phyloP scores from a whole-genome alignment of 73 alveolate genomes.

The Diophrys appendiculata region DNA sequence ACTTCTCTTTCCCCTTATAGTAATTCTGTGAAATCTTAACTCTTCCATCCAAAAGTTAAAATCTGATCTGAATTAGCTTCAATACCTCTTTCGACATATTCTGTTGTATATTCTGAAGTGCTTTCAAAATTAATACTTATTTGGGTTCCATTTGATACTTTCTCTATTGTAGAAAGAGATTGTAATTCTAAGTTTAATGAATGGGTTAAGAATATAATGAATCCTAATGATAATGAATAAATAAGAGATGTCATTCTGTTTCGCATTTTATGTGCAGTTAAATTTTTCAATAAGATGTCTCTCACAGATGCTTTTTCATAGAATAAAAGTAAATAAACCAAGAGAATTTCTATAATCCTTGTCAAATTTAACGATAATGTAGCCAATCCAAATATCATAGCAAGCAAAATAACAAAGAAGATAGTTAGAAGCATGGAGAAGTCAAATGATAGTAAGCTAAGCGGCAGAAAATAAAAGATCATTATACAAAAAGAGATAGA shows the following conservation, averaged over 20 bases:
- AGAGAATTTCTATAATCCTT: slow-evolving; percentile 39
- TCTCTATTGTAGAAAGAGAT: too few relatives aligned
- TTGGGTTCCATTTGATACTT: too few relatives aligned
- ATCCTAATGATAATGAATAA: slow-evolving; percentile 44
- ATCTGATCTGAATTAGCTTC: slow-evolving; percentile 37
- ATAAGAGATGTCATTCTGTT: slow-evolving; percentile 94
- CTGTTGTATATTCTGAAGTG: too few relatives aligned
- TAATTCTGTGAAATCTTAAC: too few relatives aligned
- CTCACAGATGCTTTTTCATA: slow-evolving; percentile 83
- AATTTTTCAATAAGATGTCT: slow-evolving; percentile 83
- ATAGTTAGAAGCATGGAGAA: slow-evolving; percentile 84
- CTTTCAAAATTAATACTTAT: too few relatives aligned
- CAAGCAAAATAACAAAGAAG: slow-evolving; percentile 91
- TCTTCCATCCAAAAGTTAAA: slow-evolving; percentile 31
- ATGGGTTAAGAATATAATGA: neutral
- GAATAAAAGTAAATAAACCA: slow-evolving; percentile 66
- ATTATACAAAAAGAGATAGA: slow-evolving; percentile 92
- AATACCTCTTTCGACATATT: slow-evolving; percentile 12
- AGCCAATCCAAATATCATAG: slow-evolving; percentile 92
- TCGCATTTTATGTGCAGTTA: slow-evolving; percentile 91
- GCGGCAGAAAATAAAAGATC: slow-evolving; percentile 93
- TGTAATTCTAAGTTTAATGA: too few relatives aligned
- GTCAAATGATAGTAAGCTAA: slow-evolving; percentile 85
- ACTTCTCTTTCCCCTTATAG: too few relatives aligned
- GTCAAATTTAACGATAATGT: slow-evolving; percentile 78